A percentile compares a stretch with the other conserved stretches of the same genome.
phyloP scores from a whole-genome alignment of 1,284 basidiomycete species.

The Apiotrichum laibachii region DNA sequence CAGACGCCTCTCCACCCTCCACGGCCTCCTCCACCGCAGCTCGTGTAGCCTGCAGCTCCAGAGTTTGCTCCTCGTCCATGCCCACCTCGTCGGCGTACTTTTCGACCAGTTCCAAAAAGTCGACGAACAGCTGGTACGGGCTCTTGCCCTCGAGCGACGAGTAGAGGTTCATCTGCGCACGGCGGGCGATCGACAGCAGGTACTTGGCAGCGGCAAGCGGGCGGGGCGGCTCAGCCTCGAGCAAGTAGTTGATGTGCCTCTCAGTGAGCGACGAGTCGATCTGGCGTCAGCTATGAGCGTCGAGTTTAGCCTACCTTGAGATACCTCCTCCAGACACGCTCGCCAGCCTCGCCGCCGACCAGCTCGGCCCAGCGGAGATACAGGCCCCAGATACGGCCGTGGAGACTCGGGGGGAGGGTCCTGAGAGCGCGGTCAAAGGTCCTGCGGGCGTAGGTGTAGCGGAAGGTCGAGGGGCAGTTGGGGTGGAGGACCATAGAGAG shows the following conservation, averaged over 20 bases:
- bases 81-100: slow-evolving; percentile 90
- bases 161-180: slow-evolving; percentile 79
- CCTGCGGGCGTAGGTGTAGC: slow-evolving; percentile 83
- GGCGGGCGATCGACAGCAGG: slow-evolving; percentile 75
- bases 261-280: slow-evolving; percentile 83
- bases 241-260: slow-evolving; percentile 72
- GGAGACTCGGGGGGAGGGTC: slow-evolving; percentile 90
- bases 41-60: slow-evolving; percentile 43
- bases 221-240: slow-evolving; percentile 68
- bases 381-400: slow-evolving; percentile 86
- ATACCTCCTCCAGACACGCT: slow-evolving; percentile 86
- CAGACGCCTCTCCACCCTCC: slow-evolving; percentile 45
- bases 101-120: slow-evolving; percentile 91
- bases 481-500: slow-evolving; percentile 87
- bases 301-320: slow-evolving; percentile 57
- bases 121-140: slow-evolving; percentile 86
- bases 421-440: slow-evolving; percentile 94
- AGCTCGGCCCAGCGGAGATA: slow-evolving; percentile 93
- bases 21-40: slow-evolving; percentile 56
- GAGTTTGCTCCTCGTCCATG: slow-evolving; percentile 73
- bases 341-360: slow-evolving; percentile 77
- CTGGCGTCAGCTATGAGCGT: slow-evolving; percentile 15
- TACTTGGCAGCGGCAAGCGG: slow-evolving; percentile 93
- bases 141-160: slow-evolving; percentile 89
- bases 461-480: slow-evolving; percentile 76